Conservation (phyloP, 2,329 filamentous ascomycete genomes). For the Aplosporella prunicola region DNA sequence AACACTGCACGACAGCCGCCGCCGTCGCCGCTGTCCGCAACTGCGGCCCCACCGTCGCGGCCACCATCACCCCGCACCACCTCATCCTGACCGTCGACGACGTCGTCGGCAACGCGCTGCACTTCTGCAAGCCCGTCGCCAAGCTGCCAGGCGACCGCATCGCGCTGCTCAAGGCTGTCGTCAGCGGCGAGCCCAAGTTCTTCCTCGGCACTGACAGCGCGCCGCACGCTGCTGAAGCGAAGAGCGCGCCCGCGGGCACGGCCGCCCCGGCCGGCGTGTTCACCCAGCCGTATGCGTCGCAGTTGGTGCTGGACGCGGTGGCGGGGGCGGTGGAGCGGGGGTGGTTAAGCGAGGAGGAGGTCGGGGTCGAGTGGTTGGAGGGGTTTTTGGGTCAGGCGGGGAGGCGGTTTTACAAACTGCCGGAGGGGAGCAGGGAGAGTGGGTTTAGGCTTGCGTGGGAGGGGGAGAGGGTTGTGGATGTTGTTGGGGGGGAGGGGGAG, state of each 20-base stretch:
- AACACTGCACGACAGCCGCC: slow-evolving; percentile 81
- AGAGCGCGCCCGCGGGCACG: slow-evolving; percentile 44
- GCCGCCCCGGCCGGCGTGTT: slow-evolving; percentile 67
- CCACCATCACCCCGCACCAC: slow-evolving; percentile 80
- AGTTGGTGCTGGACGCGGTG: slow-evolving; percentile 55
- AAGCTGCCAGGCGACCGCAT: slow-evolving; percentile 61
- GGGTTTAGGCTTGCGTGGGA: slow-evolving; percentile 48
- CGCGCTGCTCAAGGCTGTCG: slow-evolving; percentile 57
- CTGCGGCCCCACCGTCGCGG: slow-evolving; percentile 69
- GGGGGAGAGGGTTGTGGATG: slow-evolving; percentile 45
- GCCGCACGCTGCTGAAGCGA: slow-evolving; percentile 55
- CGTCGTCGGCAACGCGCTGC: slow-evolving; percentile 54
- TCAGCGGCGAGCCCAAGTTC: slow-evolving; percentile 54
- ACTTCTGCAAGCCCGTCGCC: slow-evolving; percentile 64
- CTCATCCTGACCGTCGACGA: slow-evolving; percentile 72
- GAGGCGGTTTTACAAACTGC: slow-evolving; percentile 48
- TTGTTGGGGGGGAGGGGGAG: slow-evolving; percentile 45
- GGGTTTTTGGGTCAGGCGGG: slow-evolving; percentile 51
- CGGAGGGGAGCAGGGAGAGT: slow-evolving; percentile 36
- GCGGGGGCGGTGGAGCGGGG: slow-evolving; percentile 52
- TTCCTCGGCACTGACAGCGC: slow-evolving; percentile 68
- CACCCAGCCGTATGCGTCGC: slow-evolving; percentile 62
- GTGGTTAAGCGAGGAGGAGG: slow-evolving; percentile 43
- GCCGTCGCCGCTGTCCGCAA: slow-evolving; percentile 68
- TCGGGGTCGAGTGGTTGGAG: slow-evolving; percentile 46